phyloP scores from a whole-genome alignment of 2,329 filamentous ascomycete genomes.

The Periconia digitata region DNA sequence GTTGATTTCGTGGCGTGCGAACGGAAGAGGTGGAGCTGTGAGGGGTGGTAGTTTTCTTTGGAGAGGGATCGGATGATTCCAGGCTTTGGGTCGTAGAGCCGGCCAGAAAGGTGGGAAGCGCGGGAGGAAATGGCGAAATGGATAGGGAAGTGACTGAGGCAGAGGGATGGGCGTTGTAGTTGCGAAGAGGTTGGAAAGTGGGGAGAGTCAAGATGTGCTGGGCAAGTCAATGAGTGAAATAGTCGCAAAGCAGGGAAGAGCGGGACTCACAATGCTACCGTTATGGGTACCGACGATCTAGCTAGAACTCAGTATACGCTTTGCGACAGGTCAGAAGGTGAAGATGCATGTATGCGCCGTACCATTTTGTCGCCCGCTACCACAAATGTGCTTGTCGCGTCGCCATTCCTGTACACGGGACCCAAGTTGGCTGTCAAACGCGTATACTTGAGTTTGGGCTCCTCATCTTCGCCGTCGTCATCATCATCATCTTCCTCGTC shows the following conservation, averaged over 20 bases:
- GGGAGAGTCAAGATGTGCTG: slow-evolving; percentile 87
- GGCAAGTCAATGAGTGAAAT: slow-evolving; percentile 9
- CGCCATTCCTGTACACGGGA: slow-evolving; percentile 86
- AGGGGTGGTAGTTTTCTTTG: slow-evolving; percentile 38
- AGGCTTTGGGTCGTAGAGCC: slow-evolving; percentile 20
- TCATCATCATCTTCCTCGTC: slow-evolving; percentile 54
- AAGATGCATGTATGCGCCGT: slow-evolving; percentile 34
- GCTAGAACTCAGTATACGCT: slow-evolving; percentile 45
- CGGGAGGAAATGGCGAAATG: slow-evolving; percentile 77
- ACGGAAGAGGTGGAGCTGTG: slow-evolving; percentile 47
- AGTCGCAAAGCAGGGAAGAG: no score
- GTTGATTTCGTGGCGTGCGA: slow-evolving; percentile 56
- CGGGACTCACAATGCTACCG: slow-evolving; percentile 81
- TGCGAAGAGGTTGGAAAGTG: slow-evolving; percentile 75
- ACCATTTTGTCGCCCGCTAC: slow-evolving; percentile 98
- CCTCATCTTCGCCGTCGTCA: slow-evolving; percentile 85
- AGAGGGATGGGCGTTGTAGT: slow-evolving; percentile 83
- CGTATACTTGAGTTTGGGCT: slow-evolving; percentile 91
- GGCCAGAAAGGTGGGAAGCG: slow-evolving; percentile 45
- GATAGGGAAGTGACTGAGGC: slow-evolving; percentile 89
- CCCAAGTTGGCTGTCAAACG: slow-evolving; percentile 79
- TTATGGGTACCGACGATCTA: slow-evolving; percentile 94
- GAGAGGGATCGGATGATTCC: slow-evolving; percentile 32
- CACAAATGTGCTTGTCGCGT: slow-evolving; percentile 88
- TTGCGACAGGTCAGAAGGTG: slow-evolving; percentile 62